Evolutionary conservation across 129 eudicot species (phyloP).

Genomic region (Tagetes erecta): DNA sequence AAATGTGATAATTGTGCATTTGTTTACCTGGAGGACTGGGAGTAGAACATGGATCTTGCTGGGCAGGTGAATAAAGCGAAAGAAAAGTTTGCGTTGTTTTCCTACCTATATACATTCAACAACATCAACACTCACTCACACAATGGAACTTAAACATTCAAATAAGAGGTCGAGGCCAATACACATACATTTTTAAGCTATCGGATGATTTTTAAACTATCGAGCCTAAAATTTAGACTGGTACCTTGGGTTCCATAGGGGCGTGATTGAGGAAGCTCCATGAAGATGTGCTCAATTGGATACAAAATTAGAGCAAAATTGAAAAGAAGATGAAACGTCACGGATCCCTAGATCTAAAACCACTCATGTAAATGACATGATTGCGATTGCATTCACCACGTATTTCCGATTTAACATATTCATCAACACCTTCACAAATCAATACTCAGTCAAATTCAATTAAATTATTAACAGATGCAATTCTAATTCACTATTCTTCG

Average conservation of each 20-base stretch:
- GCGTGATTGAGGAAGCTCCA: conserved; percentile 90
- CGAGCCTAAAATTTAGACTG: not conserved
- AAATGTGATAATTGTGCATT: not conserved
- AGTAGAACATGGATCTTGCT: conserved; percentile 65
- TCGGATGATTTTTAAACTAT: too few relatives aligned
- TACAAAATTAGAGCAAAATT: conserved; percentile 28
- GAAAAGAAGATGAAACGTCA: conserved; percentile 18
- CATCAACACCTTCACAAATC: conserved; percentile 26
- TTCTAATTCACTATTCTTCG: not conserved
- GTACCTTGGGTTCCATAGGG: conserved; percentile 76
- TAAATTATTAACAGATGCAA: not conserved
- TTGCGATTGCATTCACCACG: conserved; percentile 40
- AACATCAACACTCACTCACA: conserved; percentile 27
- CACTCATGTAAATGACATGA: conserved; percentile 29
- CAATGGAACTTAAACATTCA: not conserved
- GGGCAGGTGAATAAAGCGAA: conserved; percentile 77
- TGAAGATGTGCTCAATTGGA: conserved; percentile 20
- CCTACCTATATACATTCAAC: conserved; percentile 53
- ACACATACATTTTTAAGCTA: too few relatives aligned
- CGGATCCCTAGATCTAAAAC: conserved; percentile 49
- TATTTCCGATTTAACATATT: conserved; percentile 23
- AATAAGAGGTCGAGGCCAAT: not conserved
- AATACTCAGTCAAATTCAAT: not conserved
- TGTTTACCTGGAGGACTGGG: conserved; percentile 44
- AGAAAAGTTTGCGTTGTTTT: conserved; percentile 89